These are phyloP conservation scores for Pterocarpus santalinus DNA, from an alignment of 306 rosid species.

Conservation along the genomic window DNA sequence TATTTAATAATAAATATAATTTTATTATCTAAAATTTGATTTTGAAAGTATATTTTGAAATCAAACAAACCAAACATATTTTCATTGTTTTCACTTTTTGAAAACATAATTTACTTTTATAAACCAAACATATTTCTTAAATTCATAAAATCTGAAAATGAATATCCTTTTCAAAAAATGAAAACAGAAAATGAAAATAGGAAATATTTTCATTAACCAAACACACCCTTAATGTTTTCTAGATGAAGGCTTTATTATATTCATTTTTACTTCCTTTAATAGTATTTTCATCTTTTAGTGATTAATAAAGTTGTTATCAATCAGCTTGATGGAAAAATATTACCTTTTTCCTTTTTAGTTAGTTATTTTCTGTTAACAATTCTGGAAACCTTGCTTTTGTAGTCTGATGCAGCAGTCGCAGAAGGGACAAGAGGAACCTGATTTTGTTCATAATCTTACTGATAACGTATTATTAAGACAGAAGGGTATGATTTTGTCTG, in stretches of 20 bases:
- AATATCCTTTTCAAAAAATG: no score
- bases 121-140: no score
- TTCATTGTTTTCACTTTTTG: no score
- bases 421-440: slow-evolving; percentile 64
- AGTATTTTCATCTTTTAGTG: slow-evolving; percentile 28
- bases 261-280: slow-evolving; percentile 23
- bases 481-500: slow-evolving; percentile 57
- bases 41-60: no score
- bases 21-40: no score
- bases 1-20: no score
- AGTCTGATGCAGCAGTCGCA: slow-evolving; percentile 70
- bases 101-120: no score
- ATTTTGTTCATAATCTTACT: slow-evolving; percentile 56
- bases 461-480: slow-evolving; percentile 57
- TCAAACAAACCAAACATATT: no score
- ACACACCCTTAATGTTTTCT: no score
- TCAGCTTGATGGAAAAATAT: slow-evolving; percentile 34
- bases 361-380: slow-evolving; percentile 29
- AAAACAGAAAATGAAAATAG: no score
- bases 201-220: no score
- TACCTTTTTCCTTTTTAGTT: slow-evolving; percentile 27
- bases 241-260: slow-evolving; percentile 27
- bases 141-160: no score
- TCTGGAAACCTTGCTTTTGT: slow-evolving; percentile 52
- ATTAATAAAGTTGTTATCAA: slow-evolving; percentile 31